Evolutionary conservation across 2,329 filamentous ascomycete species (phyloP).

Genomic region (Neoscytalidium dimidiatum): DNA sequence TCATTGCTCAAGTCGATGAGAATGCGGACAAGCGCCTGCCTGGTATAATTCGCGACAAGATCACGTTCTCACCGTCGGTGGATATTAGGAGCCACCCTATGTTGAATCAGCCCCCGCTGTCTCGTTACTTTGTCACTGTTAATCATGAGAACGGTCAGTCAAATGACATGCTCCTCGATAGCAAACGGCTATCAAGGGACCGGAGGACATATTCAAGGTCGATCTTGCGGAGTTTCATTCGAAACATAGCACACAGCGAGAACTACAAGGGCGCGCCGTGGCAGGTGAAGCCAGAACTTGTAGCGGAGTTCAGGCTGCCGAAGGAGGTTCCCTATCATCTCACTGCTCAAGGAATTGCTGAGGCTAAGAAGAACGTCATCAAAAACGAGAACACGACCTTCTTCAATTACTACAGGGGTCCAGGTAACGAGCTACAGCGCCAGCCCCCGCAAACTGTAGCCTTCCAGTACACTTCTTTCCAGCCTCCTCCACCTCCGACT

Average conservation of each 20-base stretch:
- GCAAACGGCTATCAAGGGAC: constrained; percentile 74
- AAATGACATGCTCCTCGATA: constrained; percentile 51
- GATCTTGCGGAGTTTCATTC: constrained; percentile 89
- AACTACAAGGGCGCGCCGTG: constrained; percentile 96
- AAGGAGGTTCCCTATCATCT: constrained; percentile 69
- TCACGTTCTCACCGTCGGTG: constrained; percentile 64
- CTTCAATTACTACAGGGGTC: constrained; percentile 17
- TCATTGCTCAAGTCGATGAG: constrained; percentile 61
- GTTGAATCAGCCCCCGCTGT: constrained; percentile 66
- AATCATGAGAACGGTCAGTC: background rate
- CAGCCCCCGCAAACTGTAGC: constrained; percentile 12
- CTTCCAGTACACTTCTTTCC: constrained; percentile 1
- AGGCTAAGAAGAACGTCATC: constrained; percentile 65
- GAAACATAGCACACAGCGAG: constrained; percentile 89
- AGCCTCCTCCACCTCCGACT: background rate
- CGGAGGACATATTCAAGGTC: constrained; percentile 93
- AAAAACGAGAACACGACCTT: constrained; percentile 31
- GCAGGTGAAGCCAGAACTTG: constrained; percentile 87
- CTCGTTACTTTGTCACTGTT: constrained; percentile 46
- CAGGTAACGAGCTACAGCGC: constrained; percentile 9
- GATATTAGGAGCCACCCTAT: constrained; percentile 64
- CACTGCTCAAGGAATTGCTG: constrained; percentile 36
- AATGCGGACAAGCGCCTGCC: constrained; percentile 6
- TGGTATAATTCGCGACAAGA: constrained; percentile 19
- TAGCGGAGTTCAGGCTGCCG: constrained; percentile 80